phyloP scores from a whole-genome alignment of 352 stramenopile genomes.

The Phytophthora lateralis region DNA sequence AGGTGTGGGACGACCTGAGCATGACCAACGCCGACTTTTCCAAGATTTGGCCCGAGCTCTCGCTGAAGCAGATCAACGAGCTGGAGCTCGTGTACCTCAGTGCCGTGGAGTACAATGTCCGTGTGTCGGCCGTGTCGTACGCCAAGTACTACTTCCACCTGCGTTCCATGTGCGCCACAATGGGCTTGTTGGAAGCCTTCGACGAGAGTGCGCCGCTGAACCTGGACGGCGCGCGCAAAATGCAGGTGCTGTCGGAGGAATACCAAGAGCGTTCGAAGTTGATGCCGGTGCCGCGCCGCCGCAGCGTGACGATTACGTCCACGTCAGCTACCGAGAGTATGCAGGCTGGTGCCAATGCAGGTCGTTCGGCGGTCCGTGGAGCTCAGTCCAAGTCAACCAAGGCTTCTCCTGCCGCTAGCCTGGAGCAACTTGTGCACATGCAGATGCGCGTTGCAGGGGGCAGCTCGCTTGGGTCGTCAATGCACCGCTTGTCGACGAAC shows the following conservation, averaged over 20 bases:
- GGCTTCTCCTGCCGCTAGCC: conserved; percentile 67
- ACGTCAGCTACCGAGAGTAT: conserved; percentile 47
- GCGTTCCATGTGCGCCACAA: conserved; percentile 93
- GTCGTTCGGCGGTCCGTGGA: conserved; percentile 23
- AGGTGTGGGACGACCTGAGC: conserved; percentile 97
- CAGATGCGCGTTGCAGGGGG: conserved; percentile 77
- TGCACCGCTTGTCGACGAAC: conserved; percentile 62
- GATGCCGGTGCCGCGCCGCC: conserved; percentile 66
- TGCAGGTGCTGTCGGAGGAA: conserved; percentile 88
- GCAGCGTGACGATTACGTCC: conserved; percentile 80
- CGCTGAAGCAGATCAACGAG: conserved; percentile 94
- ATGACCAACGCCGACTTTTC: conserved; percentile 98
- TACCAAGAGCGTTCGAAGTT: conserved; percentile 87
- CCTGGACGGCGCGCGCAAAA: conserved; percentile 83
- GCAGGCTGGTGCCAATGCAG: conserved; percentile 21
- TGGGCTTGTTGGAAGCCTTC: conserved; percentile 79
- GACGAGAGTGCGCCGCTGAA: conserved; percentile 83
- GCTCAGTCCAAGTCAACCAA: conserved; percentile 34
- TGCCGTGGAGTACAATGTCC: conserved; percentile 91
- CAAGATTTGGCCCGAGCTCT: conserved; percentile 92
- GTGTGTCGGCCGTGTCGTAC: conserved; percentile 86
- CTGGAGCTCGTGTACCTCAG: conserved; percentile 94
- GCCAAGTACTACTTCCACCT: conserved; percentile 98
- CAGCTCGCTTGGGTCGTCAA: conserved; percentile 37
- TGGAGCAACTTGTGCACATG: conserved; percentile 88